These are phyloP conservation scores for Anthoceros angustus DNA, from an alignment of 225 moss, liverwort and hornwort genomes.

Conservation along the genomic window DNA sequence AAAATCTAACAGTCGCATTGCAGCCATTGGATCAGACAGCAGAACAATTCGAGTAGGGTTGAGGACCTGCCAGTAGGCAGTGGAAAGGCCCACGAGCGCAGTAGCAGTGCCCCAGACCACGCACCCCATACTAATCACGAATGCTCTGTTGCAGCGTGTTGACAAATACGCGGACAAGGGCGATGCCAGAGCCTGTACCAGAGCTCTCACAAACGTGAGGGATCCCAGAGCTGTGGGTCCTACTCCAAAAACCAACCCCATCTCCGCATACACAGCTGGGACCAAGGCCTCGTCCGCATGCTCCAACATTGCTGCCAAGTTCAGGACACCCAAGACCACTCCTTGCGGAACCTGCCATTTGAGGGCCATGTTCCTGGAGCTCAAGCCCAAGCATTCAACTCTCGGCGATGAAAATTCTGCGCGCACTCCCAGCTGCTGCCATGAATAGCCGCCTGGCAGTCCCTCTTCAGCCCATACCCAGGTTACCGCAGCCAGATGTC, in stretches of 20 bases:
- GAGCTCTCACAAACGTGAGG: slow-evolving; percentile 38
- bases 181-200: slow-evolving; percentile 48
- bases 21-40: background rate
- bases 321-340: slow-evolving; percentile 15
- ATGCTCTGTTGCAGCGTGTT: slow-evolving; percentile 29
- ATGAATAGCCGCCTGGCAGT: too few relatives aligned
- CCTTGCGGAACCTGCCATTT: background rate
- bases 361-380: background rate
- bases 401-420: too few relatives aligned
- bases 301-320: slow-evolving; percentile 52
- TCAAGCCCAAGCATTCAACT: background rate
- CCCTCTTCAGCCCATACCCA: too few relatives aligned
- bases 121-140: slow-evolving; percentile 34
- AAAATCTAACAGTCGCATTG: background rate
- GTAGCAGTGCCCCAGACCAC: slow-evolving; percentile 45
- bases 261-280: slow-evolving; percentile 51
- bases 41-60: background rate
- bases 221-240: slow-evolving; percentile 39
- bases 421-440: too few relatives aligned
- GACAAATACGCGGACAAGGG: slow-evolving; percentile 50
- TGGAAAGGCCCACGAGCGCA: slow-evolving; percentile 38
- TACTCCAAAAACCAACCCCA: slow-evolving; percentile 30
- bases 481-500: too few relatives aligned
- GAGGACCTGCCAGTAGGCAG: slow-evolving; percentile 53
- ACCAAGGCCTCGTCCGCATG: slow-evolving; percentile 50